Base-by-base conservation (phyloP, 768 basidiomycete genomes). In the Infundibulicybe gibba region DNA sequence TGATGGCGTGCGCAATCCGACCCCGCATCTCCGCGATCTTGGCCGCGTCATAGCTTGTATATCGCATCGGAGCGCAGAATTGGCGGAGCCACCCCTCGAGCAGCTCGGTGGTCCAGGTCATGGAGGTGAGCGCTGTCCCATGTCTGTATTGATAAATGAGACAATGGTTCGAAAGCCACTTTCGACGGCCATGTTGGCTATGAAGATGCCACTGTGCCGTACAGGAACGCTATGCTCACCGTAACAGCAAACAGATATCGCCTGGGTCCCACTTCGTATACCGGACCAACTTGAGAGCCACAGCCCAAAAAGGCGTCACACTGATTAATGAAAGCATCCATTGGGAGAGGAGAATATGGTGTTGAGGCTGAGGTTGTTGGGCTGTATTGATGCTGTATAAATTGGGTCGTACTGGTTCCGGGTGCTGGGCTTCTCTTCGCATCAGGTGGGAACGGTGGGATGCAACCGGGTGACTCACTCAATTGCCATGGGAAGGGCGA, bases 251-350 rank as follows among this genome's bases (percentile, higher is more conserved):
- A 40, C 79, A 81, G 48, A 87, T 83, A 60, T 88, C 85, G 1
- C 60, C 70, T 1, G 81, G 76, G 60, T 87, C 86, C 50, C 76
- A 72, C 44, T 78, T 77, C 33, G 72, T 65, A 59, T 83, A 88
- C 5, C 86, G 72, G 15, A 84, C 83, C 10, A 88, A 71, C 59
- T 88, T 88, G 54, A 87, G 76, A 2, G 85, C 81, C 35, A 87
- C 76, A 1, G 79, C 77, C 86, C 86, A 88, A 49, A 79, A 77
- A 48, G 85, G 85, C 20, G 81, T 77, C 2, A 87, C 83, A 50
- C 77, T 80, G 56, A 87, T 63, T 41, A 81, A 63, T 0, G 58
- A 59, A 43, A 89, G 71, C 41, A 68, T 58, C 71, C 64, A 40
- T 85, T 84, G 0, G 64, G 63, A 1, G 79, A 77, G 1, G 65